Base-by-base conservation (phyloP, 768 basidiomycete species). In the Galerina sulciceps region DNA sequence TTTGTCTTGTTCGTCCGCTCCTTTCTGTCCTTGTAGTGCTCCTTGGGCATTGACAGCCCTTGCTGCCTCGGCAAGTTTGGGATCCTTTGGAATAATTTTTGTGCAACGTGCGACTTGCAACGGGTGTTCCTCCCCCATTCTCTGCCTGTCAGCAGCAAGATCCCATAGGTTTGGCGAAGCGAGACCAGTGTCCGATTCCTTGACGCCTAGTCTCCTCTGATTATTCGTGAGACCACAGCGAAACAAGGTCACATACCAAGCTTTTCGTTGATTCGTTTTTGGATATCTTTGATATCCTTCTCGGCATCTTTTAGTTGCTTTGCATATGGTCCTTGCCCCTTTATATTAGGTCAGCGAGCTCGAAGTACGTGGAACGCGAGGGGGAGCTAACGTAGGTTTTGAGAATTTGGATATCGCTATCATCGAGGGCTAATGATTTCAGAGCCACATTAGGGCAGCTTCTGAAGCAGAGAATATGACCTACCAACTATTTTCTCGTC, bases 311-410 rank as follows among this genome's bases (percentile, higher is more conserved):
- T 97, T 48, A 99, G 80, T 62, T 89, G 86, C 31, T 81, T 77
- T 0, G 95, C 95, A 71, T 99, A 99, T 55, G 97, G 96, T 56
- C 97, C 97, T 91, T 98, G 96, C 53, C 97, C 96, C 95, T 99
- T 71, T 20, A 56, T 41, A 50, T 15, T 13, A 60, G 38, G 47
- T 48, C 44, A 55, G 15, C 42, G 40, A 47, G 53, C 47, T 26
- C 10, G 31, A 36, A 23, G 17, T 38, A 4, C 36, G 20, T 18
- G 6, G 34, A 43, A 52, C 48, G 43, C 35, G 51, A 17, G 52
- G 9, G 23, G 26, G 36, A 23, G 65, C 88, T 59, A 74, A 94
- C 96, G 75, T 99, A 99, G 59, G 96, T 99, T 80, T 98, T 97
- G 62, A 99, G 86, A 65, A 99, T 97, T 73, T 99, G 96, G 50